Evolutionary conservation across 1,284 basidiomycete genomes (phyloP).

Genomic region (Trichosporon coremiiforme): DNA sequence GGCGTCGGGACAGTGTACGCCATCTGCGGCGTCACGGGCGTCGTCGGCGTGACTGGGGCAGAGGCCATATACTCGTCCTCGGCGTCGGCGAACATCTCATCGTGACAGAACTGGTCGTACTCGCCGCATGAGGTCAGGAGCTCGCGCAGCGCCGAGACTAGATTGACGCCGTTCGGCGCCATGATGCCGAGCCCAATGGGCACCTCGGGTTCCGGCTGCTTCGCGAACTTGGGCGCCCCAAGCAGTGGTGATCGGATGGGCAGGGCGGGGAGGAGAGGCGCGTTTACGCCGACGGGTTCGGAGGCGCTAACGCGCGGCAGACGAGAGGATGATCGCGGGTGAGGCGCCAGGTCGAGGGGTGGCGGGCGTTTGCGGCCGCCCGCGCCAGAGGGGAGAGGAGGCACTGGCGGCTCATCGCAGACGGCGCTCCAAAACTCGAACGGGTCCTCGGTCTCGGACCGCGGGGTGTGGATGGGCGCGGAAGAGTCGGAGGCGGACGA

Average conservation of each 20-base stretch:
- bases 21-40: constrained; percentile 10
- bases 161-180: constrained; percentile 22
- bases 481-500: constrained; percentile 12
- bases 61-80: constrained; percentile 2
- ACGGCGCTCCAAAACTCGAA: constrained; percentile 20
- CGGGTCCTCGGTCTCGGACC: constrained; percentile 23
- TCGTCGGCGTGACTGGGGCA: neutral
- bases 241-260: constrained; percentile 2
- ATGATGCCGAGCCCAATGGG: constrained; percentile 7
- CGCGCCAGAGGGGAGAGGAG: neutral
- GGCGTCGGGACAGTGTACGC: constrained; percentile 12
- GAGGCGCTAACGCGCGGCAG: neutral
- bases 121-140: constrained; percentile 32
- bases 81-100: constrained; percentile 25
- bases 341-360: neutral
- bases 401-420: neutral
- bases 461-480: constrained; percentile 18
- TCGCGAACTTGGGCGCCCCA: neutral
- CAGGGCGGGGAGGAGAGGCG: constrained; percentile 15
- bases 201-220: neutral
- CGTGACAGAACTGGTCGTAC: constrained; percentile 22
- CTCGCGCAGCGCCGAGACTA: constrained; percentile 31
- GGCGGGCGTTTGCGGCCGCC: constrained; percentile 16
- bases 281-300: neutral
- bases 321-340: constrained; percentile 6